These are phyloP conservation scores for Leucosporidium yakuticum DNA, from an alignment of 768 basidiomycete species.

Conservation along the genomic window DNA sequence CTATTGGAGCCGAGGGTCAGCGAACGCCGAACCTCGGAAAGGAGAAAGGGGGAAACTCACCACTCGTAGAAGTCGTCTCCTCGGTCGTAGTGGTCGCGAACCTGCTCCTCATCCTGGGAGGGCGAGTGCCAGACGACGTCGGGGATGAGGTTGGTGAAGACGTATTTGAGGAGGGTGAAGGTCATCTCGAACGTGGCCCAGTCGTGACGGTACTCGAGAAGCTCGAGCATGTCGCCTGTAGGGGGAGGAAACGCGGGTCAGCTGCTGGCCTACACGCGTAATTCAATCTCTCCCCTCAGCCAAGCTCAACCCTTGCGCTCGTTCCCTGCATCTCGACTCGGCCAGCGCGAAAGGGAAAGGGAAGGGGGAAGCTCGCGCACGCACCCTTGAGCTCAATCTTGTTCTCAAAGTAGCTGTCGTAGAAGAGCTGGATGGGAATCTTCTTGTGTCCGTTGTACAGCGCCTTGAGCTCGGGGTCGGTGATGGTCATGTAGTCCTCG, in stretches of 20 bases:
- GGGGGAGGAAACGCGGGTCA: background rate
- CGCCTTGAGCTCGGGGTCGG: constrained; percentile 70
- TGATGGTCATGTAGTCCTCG: constrained; percentile 84
- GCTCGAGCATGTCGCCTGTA: constrained; percentile 83
- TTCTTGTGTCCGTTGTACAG: constrained; percentile 78
- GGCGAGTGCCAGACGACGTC: constrained; percentile 89
- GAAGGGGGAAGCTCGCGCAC: constrained; percentile 26
- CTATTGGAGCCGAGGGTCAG: constrained; percentile 43
- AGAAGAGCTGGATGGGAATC: constrained; percentile 95
- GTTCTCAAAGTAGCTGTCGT: constrained; percentile 93
- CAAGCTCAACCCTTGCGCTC: background rate
- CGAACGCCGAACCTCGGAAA: background rate
- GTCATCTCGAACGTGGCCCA: constrained; percentile 92
- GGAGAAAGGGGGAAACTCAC: constrained; percentile 44
- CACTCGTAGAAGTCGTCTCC: constrained; percentile 92
- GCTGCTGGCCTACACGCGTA: no score
- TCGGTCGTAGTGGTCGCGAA: constrained; percentile 91
- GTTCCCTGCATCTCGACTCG: no score
- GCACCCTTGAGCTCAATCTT: constrained; percentile 93
- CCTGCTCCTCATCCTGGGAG: constrained; percentile 87
- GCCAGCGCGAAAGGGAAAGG: constrained; percentile 2
- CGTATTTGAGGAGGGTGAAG: constrained; percentile 84
- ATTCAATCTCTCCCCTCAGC: no score
- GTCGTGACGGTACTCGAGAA: constrained; percentile 90
- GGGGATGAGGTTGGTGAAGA: constrained; percentile 78